A percentile compares a stretch with the other conserved stretches of the same genome.
These are phyloP conservation scores for Termitomyces sp. DNA, from an alignment of 768 basidiomycete species.

Conservation along the genomic window DNA sequence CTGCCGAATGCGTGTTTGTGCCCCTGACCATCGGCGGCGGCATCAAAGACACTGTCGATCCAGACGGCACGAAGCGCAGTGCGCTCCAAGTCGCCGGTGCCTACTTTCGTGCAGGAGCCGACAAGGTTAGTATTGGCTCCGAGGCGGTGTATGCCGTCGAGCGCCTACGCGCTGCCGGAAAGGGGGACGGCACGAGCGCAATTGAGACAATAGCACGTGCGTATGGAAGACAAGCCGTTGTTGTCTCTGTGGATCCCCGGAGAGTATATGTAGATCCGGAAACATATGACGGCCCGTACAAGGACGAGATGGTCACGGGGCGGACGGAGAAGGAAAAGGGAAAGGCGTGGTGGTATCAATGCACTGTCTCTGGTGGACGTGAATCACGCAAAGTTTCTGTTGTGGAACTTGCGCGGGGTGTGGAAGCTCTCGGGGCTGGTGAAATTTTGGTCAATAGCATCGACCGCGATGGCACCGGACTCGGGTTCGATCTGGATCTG, in stretches of 20 bases:
- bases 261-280: slow-evolving; percentile 71
- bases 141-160: slow-evolving; percentile 97
- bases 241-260: slow-evolving; percentile 94
- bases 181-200: slow-evolving; percentile 70
- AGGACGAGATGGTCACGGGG: slow-evolving; percentile 54
- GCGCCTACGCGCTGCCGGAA: slow-evolving; percentile 52
- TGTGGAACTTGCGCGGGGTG: slow-evolving; percentile 87
- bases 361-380: slow-evolving; percentile 93
- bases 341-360: slow-evolving; percentile 98
- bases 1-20: slow-evolving; percentile 88
- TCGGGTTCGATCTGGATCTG: slow-evolving; percentile 88
- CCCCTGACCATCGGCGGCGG: slow-evolving; percentile 99
- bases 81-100: slow-evolving; percentile 94
- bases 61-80: slow-evolving; percentile 82
- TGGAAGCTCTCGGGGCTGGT: slow-evolving; percentile 89
- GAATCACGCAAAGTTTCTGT: slow-evolving; percentile 81
- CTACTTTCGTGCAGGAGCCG: slow-evolving; percentile 96
- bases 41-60: slow-evolving; percentile 94
- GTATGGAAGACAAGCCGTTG: slow-evolving; percentile 96
- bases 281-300: slow-evolving; percentile 68
- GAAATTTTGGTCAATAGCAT: slow-evolving; percentile 96
- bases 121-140: slow-evolving; percentile 97
- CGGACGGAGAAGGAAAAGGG: slow-evolving; percentile 54
- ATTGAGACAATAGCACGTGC: slow-evolving; percentile 89
- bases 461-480: slow-evolving; percentile 90